Conservation (phyloP, 176 grass and related monocot species). For the Lolium perenne region DNA sequence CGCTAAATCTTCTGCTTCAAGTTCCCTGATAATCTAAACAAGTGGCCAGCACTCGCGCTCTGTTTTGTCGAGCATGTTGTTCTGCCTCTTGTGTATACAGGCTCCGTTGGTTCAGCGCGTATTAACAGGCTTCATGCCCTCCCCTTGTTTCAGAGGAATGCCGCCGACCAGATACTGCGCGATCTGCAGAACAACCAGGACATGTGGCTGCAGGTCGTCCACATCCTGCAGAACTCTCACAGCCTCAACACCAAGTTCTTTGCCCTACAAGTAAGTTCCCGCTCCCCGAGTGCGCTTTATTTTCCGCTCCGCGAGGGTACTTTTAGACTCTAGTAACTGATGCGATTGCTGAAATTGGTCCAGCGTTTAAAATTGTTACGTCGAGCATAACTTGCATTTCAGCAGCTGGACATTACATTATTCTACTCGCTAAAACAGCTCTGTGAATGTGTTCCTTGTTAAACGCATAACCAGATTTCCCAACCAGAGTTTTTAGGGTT, state of each 20-base stretch:
- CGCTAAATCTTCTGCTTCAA: no score
- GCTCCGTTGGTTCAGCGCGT: no score
- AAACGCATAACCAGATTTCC: not conserved
- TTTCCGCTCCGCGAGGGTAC: not conserved
- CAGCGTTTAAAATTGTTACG: not conserved
- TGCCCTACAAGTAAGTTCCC: slow-evolving; percentile 81
- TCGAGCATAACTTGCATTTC: no score
- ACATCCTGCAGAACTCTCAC: slow-evolving; percentile 95
- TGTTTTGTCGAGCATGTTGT: no score
- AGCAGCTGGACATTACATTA: no score
- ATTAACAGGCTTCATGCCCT: not conserved
- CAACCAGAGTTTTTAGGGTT: no score
- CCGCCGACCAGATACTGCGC: slow-evolving; percentile 89
- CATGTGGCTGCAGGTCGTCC: slow-evolving; percentile 96
- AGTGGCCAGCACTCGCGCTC: no score
- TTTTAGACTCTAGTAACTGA: not conserved
- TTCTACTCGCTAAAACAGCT: no score
- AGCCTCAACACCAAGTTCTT: slow-evolving; percentile 98
- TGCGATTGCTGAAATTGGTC: not conserved
- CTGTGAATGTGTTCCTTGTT: not conserved
- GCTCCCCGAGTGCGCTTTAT: not conserved
- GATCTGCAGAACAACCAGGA: slow-evolving; percentile 97
- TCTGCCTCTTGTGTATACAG: no score
- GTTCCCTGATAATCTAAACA: no score
- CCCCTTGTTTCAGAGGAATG: slow-evolving; percentile 70